Conservation (phyloP, 805 yeast genomes). For the Pichia insulana region DNA sequence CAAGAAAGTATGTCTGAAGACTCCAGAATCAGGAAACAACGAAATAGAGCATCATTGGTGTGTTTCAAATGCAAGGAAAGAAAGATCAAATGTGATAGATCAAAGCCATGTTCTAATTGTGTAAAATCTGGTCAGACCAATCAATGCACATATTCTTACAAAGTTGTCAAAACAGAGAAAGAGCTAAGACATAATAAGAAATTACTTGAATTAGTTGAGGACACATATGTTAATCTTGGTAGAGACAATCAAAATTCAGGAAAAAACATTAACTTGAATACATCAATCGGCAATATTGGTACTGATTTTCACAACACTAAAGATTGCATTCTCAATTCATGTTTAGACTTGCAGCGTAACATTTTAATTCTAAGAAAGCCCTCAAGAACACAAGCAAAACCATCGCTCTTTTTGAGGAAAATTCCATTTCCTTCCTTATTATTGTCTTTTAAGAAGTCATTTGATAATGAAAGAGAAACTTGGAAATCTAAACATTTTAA, state of each 20-base stretch:
- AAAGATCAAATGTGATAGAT: slow-evolving; percentile 14
- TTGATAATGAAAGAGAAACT: slow-evolving; percentile 1
- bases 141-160: slow-evolving; percentile 7
- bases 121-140: slow-evolving; percentile 2
- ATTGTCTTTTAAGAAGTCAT: not conserved
- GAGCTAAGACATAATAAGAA: not conserved
- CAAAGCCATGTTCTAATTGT: slow-evolving; percentile 12
- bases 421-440: not conserved
- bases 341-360: not conserved
- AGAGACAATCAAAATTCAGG: no score
- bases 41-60: slow-evolving; percentile 10
- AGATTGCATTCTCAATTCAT: slow-evolving; percentile 1
- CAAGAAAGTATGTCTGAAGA: not conserved
- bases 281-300: not conserved
- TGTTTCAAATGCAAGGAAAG: slow-evolving; percentile 11
- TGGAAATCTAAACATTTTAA: slow-evolving; percentile 6
- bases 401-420: not conserved
- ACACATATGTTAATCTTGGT: no score
- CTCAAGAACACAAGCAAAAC: slow-evolving; percentile 3
- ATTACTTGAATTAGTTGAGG: not conserved
- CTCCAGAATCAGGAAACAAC: not conserved
- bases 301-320: not conserved
- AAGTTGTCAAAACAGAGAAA: not conserved
- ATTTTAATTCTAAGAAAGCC: slow-evolving; percentile 5
- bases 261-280: no score